Base-by-base conservation (phyloP, 2,329 filamentous ascomycete species). In the Penicillium sp. region DNA sequence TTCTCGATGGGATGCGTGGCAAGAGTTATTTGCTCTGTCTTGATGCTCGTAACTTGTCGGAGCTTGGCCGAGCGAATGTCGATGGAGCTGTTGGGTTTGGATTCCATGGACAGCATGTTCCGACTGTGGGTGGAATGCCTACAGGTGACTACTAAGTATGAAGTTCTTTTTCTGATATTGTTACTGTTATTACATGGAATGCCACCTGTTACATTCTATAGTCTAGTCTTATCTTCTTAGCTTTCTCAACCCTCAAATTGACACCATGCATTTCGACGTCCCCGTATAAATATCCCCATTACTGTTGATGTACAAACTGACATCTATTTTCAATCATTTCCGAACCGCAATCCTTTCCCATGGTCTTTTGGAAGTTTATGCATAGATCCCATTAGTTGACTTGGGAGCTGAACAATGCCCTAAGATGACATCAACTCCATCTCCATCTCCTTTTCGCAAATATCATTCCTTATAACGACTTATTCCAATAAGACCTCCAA, bases 1-100 rank as follows among this genome's bases (percentile, higher is more conserved):
- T 83, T 2, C 67, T 84, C 9, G 77, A 84, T 69, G 81, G 82
- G 0, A 61, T 66, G 10, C 65, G 57, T 9, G 79, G 77, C 8
- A 79, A 70, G 61, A 84, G 80, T 46, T 83, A 83, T 62, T 64
- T 84, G 29, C 68, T 83, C 21, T 78, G 77, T 47, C 69, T 84
- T 8, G 73, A 80, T 67, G 80, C 82, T 9, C 77, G 66, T 55
- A 72, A 72, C 37, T 67, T 84, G 70, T 71, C 50, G 23, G 81
- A 83, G 63, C 52, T 82, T 50, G 81, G 79, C 0, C 72, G 79
- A 18, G 81, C 81, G 23, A 72, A 79, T 58, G 74, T 82, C 37
- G 67, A 75, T 25, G 76, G 77, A 0, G 73, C 73, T 2, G 73
- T 83, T 59, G 76, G 73, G 1, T 79, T 83, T 65, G 80, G 80